Percentiles rank a stretch among this genome's conserved stretches.
Conservation (phyloP, 495 filamentous ascomycete genomes). For the Trypethelium eluteriae region DNA sequence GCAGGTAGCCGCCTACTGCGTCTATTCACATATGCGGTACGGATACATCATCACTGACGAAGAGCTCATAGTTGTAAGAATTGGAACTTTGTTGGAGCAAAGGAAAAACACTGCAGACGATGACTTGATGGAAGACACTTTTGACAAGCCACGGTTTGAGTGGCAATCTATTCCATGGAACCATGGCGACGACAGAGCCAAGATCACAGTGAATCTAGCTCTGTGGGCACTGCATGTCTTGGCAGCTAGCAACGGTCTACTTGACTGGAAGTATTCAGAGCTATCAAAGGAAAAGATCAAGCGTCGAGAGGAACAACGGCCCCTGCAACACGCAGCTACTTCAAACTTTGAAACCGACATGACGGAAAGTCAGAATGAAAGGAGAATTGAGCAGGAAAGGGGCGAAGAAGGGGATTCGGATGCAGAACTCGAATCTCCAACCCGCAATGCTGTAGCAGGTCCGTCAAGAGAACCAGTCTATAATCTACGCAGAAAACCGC, state of each 20-base stretch:
- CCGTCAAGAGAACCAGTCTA: slow-evolving; percentile 9
- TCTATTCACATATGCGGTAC: neutral
- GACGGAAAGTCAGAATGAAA: slow-evolving; percentile 1
- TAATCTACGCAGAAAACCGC: neutral
- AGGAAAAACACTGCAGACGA: slow-evolving; percentile 1
- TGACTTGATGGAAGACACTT: neutral
- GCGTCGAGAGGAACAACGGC: neutral
- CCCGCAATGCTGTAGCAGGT: neutral
- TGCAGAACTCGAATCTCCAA: slow-evolving; percentile 6
- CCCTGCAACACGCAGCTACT: neutral
- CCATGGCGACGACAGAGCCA: neutral
- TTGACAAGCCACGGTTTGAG: neutral
- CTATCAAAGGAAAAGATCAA: neutral
- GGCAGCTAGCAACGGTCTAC: neutral
- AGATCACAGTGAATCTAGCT: slow-evolving; percentile 4
- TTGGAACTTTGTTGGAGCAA: neutral
- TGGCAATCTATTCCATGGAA: neutral
- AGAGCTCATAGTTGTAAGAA: slow-evolving; percentile 6
- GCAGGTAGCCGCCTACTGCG: neutral
- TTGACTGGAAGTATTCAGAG: slow-evolving; percentile 7
- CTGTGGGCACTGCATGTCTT: slow-evolving; percentile 1
- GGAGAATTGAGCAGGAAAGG: neutral
- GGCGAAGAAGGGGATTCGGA: neutral
- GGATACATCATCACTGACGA: slow-evolving; percentile 7
- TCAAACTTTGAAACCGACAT: neutral